Percentiles rank a stretch among this genome's conserved stretches.
Evolutionary conservation across 2,329 filamentous ascomycete genomes (phyloP).

Genomic region (Orbilia brochopaga): DNA sequence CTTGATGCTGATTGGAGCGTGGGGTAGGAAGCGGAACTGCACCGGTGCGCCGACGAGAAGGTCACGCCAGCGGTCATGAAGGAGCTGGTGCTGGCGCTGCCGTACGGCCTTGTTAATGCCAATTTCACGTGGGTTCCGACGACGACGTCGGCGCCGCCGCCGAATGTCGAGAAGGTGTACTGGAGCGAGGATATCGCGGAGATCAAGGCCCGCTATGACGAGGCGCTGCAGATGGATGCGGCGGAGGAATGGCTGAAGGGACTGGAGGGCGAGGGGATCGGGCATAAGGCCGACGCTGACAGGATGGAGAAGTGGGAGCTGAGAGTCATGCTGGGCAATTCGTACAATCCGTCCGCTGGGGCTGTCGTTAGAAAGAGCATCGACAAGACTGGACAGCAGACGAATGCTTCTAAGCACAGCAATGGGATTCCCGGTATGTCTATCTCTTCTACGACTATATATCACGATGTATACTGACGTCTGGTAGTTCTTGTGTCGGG

Average conservation of each 20-base stretch:
- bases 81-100: conserved; percentile 70
- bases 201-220: conserved; percentile 68
- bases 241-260: conserved; percentile 82
- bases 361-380: conserved; percentile 20
- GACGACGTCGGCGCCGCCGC: conserved; percentile 59
- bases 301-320: conserved; percentile 78
- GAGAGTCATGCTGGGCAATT: conserved; percentile 43
- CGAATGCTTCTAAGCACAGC: conserved; percentile 17
- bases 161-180: conserved; percentile 70
- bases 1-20: conserved; percentile 4
- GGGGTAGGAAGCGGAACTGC: conserved; percentile 55
- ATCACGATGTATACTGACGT: conserved; percentile 4
- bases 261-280: conserved; percentile 68
- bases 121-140: conserved; percentile 52
- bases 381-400: conserved; percentile 16
- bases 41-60: conserved; percentile 72
- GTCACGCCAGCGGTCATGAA: conserved; percentile 68
- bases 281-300: conserved; percentile 67
- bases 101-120: conserved; percentile 65
- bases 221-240: conserved; percentile 70
- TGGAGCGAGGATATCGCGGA: conserved; percentile 68
- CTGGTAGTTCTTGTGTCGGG: conserved; percentile 31
- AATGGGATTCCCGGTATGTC: conserved; percentile 44
- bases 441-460: background rate
- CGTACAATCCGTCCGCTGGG: conserved; percentile 31